Conservation (phyloP, 805 yeast species). For the Scheffersomyces lignosus region DNA sequence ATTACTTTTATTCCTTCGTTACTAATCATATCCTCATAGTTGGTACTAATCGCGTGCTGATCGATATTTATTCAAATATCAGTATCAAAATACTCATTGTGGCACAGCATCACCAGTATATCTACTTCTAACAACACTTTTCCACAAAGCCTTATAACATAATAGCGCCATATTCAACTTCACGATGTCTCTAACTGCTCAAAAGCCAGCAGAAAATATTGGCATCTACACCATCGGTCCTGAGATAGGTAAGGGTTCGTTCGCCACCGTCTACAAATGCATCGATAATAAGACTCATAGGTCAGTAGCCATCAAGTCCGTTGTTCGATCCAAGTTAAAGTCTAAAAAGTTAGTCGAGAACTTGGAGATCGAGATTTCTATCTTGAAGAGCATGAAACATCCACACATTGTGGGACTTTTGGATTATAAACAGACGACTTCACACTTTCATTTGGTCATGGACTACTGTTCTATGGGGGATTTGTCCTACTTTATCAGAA, state of each 20-base stretch:
- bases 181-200: no score
- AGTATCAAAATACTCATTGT: no score
- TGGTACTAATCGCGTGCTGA: no score
- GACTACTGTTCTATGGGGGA: conserved; percentile 97
- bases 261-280: conserved; percentile 94
- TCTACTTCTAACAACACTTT: no score
- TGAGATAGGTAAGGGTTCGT: conserved; percentile 93
- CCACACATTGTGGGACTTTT: conserved; percentile 88
- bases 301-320: conserved; percentile 87
- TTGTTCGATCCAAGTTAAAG: conserved; percentile 75
- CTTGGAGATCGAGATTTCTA: conserved; percentile 88
- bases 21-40: no score
- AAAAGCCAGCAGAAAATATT: conserved; percentile 15
- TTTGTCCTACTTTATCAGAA: conserved; percentile 80
- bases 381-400: conserved; percentile 82
- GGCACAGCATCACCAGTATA: no score
- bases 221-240: conserved; percentile 64
- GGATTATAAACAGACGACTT: conserved; percentile 76
- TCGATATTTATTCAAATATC: no score
- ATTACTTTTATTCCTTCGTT: no score
- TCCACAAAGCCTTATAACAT: no score
- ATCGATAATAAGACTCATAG: conserved; percentile 49
- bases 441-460: conserved; percentile 88
- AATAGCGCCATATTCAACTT: no score
- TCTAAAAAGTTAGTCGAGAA: conserved; percentile 87